phyloP scores from a whole-genome alignment of 306 rosid species.

The Carpinus viminea region DNA sequence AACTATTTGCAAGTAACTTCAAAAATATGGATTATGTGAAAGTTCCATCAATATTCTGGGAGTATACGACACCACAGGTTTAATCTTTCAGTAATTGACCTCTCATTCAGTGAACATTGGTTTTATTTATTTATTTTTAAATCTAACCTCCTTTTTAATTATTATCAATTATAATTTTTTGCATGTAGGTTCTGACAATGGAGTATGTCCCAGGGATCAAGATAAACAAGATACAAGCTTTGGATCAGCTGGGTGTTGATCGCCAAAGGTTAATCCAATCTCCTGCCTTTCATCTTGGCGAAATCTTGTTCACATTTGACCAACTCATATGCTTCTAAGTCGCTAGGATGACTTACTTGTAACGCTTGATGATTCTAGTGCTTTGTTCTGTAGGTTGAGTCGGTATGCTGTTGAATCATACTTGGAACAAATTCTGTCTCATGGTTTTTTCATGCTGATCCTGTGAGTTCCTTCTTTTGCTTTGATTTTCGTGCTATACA shows the following conservation, averaged over 20 bases:
- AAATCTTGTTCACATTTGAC: constrained; percentile 18
- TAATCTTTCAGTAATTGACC: constrained; percentile 21
- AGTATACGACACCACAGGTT: constrained; percentile 96
- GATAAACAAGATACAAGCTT: constrained; percentile 90
- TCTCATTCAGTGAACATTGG: constrained; percentile 15
- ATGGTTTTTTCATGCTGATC: constrained; percentile 99
- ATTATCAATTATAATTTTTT: constrained; percentile 17
- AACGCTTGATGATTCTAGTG: constrained; percentile 13
- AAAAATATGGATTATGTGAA: constrained; percentile 82
- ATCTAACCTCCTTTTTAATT: constrained; percentile 7
- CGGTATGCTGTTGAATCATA: constrained; percentile 98
- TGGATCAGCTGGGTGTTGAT: constrained; percentile 96
- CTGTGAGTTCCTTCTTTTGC: constrained; percentile 55
- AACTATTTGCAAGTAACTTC: constrained; percentile 83
- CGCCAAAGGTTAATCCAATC: constrained; percentile 64
- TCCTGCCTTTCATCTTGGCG: constrained; percentile 12
- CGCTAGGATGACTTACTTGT: constrained; percentile 17
- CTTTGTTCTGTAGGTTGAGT: constrained; percentile 63
- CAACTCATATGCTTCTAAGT: constrained; percentile 25
- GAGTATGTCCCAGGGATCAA: constrained; percentile 99
- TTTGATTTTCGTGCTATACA: constrained; percentile 22
- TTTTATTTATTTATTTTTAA: not conserved
- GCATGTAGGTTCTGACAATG: constrained; percentile 86
- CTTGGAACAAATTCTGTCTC: constrained; percentile 96
- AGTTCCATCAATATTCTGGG: constrained; percentile 90